Conservation (phyloP, 495 filamentous ascomycete species). For the Neurospora intermedia region DNA sequence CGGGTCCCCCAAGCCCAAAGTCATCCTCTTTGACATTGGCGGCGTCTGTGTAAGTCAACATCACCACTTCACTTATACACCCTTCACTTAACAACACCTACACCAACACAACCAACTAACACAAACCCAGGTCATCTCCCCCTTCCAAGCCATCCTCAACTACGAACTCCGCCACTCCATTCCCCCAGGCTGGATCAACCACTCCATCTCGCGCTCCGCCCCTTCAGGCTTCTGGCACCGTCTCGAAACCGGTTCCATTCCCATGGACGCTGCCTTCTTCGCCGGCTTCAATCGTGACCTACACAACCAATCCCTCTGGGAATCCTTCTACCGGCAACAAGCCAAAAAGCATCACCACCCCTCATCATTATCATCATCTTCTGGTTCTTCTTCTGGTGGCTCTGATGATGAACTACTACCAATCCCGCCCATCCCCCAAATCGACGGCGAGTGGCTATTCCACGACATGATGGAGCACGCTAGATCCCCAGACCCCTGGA, state of each 20-base stretch:
- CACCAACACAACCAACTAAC: slow-evolving; percentile 9
- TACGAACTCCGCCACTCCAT: slow-evolving; percentile 70
- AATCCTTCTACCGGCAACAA: slow-evolving; percentile 30
- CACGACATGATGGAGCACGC: slow-evolving; percentile 82
- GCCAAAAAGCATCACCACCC: slow-evolving; percentile 16
- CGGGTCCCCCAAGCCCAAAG: slow-evolving; percentile 46
- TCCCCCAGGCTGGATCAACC: slow-evolving; percentile 82
- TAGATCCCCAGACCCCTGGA: slow-evolving; percentile 64
- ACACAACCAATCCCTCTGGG: slow-evolving; percentile 54
- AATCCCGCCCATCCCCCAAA: slow-evolving; percentile 52
- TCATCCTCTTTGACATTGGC: slow-evolving; percentile 89
- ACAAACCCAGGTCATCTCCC: slow-evolving; percentile 62
- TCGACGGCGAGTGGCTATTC: slow-evolving; percentile 78
- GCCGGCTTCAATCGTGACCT: slow-evolving; percentile 65
- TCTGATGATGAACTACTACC: slow-evolving; percentile 1
- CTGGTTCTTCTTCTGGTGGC: neutral
- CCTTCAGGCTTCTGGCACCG: slow-evolving; percentile 84
- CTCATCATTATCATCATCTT: neutral
- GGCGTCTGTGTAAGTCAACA: slow-evolving; percentile 76
- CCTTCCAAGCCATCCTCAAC: slow-evolving; percentile 83
- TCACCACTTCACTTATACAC: neutral
- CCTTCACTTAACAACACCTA: neutral
- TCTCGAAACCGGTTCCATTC: slow-evolving; percentile 65
- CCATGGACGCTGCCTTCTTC: slow-evolving; percentile 66
- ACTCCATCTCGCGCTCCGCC: slow-evolving; percentile 64